Percentiles rank a stretch among this genome's conserved stretches.
Conservation (phyloP, 1,139 yeast species). For the Blastobotrys malaysiensis region DNA sequence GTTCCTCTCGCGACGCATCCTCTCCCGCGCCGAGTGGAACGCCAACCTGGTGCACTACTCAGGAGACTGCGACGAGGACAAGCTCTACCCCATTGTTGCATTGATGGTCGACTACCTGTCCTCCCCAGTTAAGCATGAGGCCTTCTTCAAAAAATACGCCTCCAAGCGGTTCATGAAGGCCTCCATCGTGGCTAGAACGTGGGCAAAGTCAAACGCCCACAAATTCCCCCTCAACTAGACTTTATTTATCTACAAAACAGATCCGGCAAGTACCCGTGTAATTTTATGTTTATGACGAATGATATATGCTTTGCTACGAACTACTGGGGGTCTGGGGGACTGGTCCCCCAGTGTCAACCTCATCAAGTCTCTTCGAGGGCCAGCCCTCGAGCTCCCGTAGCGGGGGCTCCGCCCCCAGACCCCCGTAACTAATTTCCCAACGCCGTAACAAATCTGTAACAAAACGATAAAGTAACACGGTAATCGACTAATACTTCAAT, state of each 20-base stretch:
- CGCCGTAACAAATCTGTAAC: too few relatives aligned
- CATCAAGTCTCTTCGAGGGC: not conserved
- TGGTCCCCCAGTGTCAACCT: not conserved
- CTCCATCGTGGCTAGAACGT: constrained; percentile 77
- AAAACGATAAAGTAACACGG: too few relatives aligned
- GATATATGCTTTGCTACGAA: not conserved
- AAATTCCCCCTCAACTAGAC: constrained; percentile 7
- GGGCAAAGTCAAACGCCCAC: constrained; percentile 59
- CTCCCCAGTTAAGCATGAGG: constrained; percentile 86
- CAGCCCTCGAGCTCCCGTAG: not conserved
- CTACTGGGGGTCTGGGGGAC: not conserved
- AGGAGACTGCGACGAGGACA: constrained; percentile 80
- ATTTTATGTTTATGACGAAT: not conserved
- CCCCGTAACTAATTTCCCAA: too few relatives aligned
- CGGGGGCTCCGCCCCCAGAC: not conserved
- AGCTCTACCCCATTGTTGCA: constrained; percentile 65
- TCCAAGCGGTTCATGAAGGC: constrained; percentile 89
- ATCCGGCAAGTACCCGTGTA: not conserved
- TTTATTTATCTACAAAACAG: not conserved
- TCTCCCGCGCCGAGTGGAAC: constrained; percentile 55
- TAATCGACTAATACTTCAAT: too few relatives aligned
- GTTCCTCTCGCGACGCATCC: constrained; percentile 77
- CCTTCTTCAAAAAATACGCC: constrained; percentile 90
- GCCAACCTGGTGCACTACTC: constrained; percentile 83
- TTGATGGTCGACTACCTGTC: constrained; percentile 73